Evolutionary conservation across 148 eudicot species (phyloP), one percentile per base, ranked within the genome.

Genomic region (Rhododendron molle): DNA sequence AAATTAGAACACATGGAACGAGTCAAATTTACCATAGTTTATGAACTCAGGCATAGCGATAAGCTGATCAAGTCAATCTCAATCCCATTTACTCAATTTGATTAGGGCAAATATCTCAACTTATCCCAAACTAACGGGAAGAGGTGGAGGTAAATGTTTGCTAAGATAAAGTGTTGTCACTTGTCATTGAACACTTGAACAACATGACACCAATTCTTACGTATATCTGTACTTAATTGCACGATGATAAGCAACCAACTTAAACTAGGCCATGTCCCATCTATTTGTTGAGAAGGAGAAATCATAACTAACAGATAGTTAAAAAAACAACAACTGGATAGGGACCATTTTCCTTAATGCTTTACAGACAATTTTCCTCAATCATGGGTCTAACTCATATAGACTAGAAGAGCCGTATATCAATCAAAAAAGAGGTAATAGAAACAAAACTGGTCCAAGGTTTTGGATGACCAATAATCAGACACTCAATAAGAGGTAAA

Each of bases 201-300:
- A 72, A 72, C 5, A 72, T 65, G 32, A 65, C 9, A 65, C 14
- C 32, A 5, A n/a, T 9, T 65, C 72, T n/a, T n/a, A n/a, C 0
- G 13, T 62, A 2, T 62, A 65, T 65, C 26, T 65, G 32, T 65
- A 5, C 13, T 62, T 30, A 36, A 40, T 40, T 76, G 46, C 50
- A 43, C 0, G 4, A 20, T 7, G 7, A 3, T 0, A 44, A 20
- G 34, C 28, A 76, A 76, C 79, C 21, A 23, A 77, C 28, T 43
- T 44, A 43, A 77, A 77, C 32, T 77, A 36, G 44, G 36, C 56
- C 44, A 3, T 15, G 81, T 23, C 52, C 23, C 32, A 44, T 20
- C 56, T 78, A 78, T 78, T 47, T n/a, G 56, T 26, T 46, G 81
- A 78, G 58, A 78, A 78, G 81, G 34, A 47, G n/a, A 78, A 78